phyloP scores from a whole-genome alignment of 352 stramenopile species.

The Phytophthora sp. region DNA sequence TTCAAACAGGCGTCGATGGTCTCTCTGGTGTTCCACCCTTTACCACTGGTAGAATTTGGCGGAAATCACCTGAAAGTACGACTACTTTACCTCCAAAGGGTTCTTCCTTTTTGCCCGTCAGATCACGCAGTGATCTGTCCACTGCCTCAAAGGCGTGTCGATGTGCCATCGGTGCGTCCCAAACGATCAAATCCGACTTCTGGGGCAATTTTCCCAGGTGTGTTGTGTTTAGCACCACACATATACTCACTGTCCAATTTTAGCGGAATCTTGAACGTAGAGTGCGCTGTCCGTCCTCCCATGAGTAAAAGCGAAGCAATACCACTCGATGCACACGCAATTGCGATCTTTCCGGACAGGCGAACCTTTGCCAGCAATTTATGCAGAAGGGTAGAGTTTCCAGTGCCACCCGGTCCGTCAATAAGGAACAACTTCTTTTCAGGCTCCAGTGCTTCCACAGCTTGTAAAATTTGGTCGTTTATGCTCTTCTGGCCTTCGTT shows the following conservation, averaged over 20 bases:
- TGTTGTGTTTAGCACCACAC: constrained; percentile 26
- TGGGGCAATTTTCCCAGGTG: constrained; percentile 10
- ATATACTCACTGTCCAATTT: constrained; percentile 12
- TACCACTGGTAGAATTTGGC: constrained; percentile 31
- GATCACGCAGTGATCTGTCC: constrained; percentile 22
- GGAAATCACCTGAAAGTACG: constrained; percentile 27
- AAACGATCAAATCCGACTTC: constrained; percentile 12
- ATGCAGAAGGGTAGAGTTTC: constrained; percentile 38
- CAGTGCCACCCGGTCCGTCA: constrained; percentile 37
- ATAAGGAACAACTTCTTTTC: constrained; percentile 37
- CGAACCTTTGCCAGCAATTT: constrained; percentile 31
- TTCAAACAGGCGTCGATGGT: constrained; percentile 23
- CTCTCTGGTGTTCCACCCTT: neutral
- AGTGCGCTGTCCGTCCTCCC: constrained; percentile 37
- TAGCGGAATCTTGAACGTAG: constrained; percentile 44
- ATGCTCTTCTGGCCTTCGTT: constrained; percentile 9
- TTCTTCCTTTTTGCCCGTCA: constrained; percentile 5
- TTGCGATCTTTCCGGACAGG: constrained; percentile 12
- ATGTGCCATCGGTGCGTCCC: constrained; percentile 20
- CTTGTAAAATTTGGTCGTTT: constrained; percentile 18
- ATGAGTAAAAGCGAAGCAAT: constrained; percentile 36
- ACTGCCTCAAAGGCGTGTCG: constrained; percentile 27
- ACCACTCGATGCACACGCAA: constrained; percentile 37
- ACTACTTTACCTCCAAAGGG: constrained; percentile 35
- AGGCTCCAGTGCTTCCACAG: neutral